These are phyloP conservation scores for Amanita pseudoporphyria DNA, from an alignment of 768 basidiomycete species.

Conservation along the genomic window DNA sequence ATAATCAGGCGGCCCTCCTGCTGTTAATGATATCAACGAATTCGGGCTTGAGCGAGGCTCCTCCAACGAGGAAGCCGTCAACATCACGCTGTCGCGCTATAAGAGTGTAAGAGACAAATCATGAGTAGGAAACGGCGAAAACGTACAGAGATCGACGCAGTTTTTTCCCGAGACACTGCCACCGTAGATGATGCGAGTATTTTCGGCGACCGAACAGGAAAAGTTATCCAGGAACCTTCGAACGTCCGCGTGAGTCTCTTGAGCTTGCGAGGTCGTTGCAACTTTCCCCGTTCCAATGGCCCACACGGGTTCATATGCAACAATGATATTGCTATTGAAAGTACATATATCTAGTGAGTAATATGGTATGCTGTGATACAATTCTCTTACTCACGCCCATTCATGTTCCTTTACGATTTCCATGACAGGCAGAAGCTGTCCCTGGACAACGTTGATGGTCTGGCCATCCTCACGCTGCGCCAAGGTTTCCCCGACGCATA, in stretches of 20 bases:
- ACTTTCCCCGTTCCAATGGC: slow-evolving; percentile 98
- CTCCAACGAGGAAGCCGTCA: slow-evolving; percentile 97
- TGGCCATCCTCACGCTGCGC: slow-evolving; percentile 71
- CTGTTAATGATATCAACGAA: slow-evolving; percentile 90
- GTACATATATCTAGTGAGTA: neutral
- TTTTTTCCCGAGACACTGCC: slow-evolving; percentile 90
- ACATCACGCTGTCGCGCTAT: slow-evolving; percentile 73
- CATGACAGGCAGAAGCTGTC: slow-evolving; percentile 72
- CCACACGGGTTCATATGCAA: slow-evolving; percentile 98
- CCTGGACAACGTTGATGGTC: slow-evolving; percentile 74
- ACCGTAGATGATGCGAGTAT: slow-evolving; percentile 88
- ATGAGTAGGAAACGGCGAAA: neutral
- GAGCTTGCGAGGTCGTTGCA: slow-evolving; percentile 83
- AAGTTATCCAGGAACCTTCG: slow-evolving; percentile 60
- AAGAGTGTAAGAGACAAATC: slow-evolving; percentile 5
- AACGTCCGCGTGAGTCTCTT: slow-evolving; percentile 81
- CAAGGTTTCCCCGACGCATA: slow-evolving; percentile 95
- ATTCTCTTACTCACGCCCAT: slow-evolving; percentile 61
- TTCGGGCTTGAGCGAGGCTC: slow-evolving; percentile 96
- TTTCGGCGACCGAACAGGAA: slow-evolving; percentile 57
- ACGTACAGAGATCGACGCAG: slow-evolving; percentile 77
- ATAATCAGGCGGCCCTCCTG: slow-evolving; percentile 20
- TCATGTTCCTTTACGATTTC: slow-evolving; percentile 50
- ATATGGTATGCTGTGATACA: too few species aligned
- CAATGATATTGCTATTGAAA: slow-evolving; percentile 64